Evolutionary conservation across 805 yeast species (phyloP).

Genomic region (Pichia eremophila): DNA sequence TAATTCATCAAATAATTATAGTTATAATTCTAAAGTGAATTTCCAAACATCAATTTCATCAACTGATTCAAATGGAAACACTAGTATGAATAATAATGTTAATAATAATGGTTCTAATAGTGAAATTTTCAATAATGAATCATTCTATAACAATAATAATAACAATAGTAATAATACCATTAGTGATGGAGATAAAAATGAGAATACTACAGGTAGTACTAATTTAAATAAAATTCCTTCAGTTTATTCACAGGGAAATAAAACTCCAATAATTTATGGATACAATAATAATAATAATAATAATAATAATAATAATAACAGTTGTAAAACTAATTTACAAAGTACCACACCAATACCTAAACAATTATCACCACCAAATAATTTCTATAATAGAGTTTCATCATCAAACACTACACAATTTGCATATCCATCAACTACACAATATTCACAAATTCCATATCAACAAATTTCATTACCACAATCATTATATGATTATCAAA

Average conservation of each 20-base stretch:
- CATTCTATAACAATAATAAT: too few species aligned
- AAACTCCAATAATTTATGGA: background rate
- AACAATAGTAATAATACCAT: too few species aligned
- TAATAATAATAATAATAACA: too few species aligned
- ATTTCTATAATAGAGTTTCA: slow-evolving; percentile 11
- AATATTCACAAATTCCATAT: background rate
- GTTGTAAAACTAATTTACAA: background rate
- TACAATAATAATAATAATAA: background rate
- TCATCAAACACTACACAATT: slow-evolving; percentile 1
- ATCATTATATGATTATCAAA: slow-evolving; percentile 4
- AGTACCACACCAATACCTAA: background rate
- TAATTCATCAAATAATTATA: background rate
- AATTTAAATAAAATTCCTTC: background rate
- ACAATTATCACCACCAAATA: background rate
- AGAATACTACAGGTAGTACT: background rate
- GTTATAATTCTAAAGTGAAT: background rate
- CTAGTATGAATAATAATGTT: too few species aligned
- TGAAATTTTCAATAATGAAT: background rate
- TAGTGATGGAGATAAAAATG: background rate
- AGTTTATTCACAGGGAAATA: background rate
- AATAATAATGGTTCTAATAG: too few species aligned
- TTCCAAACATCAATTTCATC: background rate
- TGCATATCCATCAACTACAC: slow-evolving; percentile 5
- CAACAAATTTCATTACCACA: slow-evolving; percentile 14
- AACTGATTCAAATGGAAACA: background rate